These are phyloP conservation scores for Colletotrichum kahawae DNA, from an alignment of 2,329 filamentous ascomycete species.

Conservation along the genomic window DNA sequence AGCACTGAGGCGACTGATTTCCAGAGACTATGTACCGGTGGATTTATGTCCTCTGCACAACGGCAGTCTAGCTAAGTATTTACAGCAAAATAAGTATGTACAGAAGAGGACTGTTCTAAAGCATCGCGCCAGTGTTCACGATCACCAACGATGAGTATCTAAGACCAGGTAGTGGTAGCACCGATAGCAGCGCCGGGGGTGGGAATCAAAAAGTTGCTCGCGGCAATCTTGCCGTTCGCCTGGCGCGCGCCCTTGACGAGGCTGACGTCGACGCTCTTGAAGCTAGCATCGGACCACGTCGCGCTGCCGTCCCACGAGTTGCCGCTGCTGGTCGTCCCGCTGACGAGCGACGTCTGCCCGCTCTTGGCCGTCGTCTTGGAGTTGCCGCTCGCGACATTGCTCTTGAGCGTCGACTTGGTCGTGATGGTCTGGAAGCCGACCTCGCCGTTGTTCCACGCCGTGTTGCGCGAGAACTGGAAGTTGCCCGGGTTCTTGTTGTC, in stretches of 20 bases:
- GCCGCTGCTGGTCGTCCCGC: constrained; percentile 30
- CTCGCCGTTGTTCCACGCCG: constrained; percentile 49
- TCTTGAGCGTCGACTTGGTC: constrained; percentile 37
- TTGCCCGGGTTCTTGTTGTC: constrained; percentile 49
- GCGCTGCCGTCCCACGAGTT: constrained; percentile 47
- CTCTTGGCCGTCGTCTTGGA: constrained; percentile 21
- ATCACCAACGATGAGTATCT: background rate
- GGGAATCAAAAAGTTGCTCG: constrained; percentile 47
- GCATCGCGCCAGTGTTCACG: background rate
- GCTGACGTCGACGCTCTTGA: constrained; percentile 38
- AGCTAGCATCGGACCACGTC: constrained; percentile 32
- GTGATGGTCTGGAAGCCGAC: constrained; percentile 43
- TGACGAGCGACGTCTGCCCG: constrained; percentile 29
- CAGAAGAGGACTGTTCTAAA: background rate
- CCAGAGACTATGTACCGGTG: background rate
- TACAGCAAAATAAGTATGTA: background rate
- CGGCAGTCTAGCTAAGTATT: constrained; percentile 1
- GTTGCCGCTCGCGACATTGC: constrained; percentile 44
- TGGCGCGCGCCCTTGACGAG: constrained; percentile 41
- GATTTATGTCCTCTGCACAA: constrained; percentile 7
- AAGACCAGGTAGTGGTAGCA: constrained; percentile 36
- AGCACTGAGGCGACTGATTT: background rate
- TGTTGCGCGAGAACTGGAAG: constrained; percentile 45
- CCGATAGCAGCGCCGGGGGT: constrained; percentile 39
- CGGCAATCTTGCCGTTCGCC: constrained; percentile 42